A percentile compares a stretch with the other conserved stretches of the same genome.
These are phyloP conservation scores for Leishmania tropica DNA, from an alignment of 208 protist species.

Conservation along the genomic window DNA sequence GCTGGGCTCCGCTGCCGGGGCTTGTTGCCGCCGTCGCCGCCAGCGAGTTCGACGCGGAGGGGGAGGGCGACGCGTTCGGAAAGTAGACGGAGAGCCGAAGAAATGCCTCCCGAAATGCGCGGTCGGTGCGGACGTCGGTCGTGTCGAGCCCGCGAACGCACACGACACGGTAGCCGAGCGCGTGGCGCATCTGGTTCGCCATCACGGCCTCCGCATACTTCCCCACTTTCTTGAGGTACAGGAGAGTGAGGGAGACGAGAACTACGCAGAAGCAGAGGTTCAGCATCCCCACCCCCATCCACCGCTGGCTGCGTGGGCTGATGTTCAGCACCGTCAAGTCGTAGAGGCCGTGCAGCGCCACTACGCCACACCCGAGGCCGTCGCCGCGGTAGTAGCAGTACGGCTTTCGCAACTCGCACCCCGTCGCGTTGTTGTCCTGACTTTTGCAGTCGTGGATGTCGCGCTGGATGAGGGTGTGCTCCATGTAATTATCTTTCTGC, in stretches of 20 bases:
- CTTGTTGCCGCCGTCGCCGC: neutral
- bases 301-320: constrained; percentile 49
- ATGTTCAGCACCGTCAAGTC: constrained; percentile 85
- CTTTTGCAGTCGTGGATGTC: constrained; percentile 60
- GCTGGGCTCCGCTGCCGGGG: neutral
- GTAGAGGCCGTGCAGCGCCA: constrained; percentile 72
- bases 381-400: constrained; percentile 56
- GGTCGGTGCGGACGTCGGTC: constrained; percentile 35
- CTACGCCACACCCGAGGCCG: constrained; percentile 48
- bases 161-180: constrained; percentile 79
- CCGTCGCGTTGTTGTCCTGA: constrained; percentile 50
- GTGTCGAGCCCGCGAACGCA: constrained; percentile 65
- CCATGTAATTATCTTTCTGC: constrained; percentile 45
- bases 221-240: constrained; percentile 49
- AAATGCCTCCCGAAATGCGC: constrained; percentile 40
- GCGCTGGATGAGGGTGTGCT: constrained; percentile 38
- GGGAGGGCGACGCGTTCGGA: neutral
- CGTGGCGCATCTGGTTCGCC: constrained; percentile 59
- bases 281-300: constrained; percentile 61
- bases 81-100: constrained; percentile 66
- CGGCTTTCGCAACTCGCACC: constrained; percentile 49
- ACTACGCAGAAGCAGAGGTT: constrained; percentile 68
- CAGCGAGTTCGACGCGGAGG: neutral
- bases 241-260: constrained; percentile 47
- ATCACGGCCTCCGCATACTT: constrained; percentile 64